A percentile compares a stretch with the other conserved stretches of the same genome.
Conservation (phyloP, 306 rosid species). For the Cucurbita ficifolia region DNA sequence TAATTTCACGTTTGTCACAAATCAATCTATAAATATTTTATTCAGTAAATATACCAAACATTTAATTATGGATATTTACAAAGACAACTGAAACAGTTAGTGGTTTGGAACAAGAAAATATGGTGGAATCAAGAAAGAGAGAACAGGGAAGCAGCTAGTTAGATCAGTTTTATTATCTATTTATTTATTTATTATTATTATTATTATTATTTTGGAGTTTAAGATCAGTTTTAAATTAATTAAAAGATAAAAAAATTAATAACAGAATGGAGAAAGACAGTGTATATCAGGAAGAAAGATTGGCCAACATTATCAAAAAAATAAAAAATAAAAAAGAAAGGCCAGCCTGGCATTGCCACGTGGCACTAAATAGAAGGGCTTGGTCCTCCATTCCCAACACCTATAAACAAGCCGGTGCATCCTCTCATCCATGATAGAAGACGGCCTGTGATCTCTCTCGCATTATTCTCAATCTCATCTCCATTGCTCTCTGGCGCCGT, state of each 20-base stretch:
- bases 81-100: neutral
- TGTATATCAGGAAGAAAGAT: no score
- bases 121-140: neutral
- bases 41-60: no score
- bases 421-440: slow-evolving; percentile 33
- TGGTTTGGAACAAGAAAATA: neutral
- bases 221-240: no score
- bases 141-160: neutral
- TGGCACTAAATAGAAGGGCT: slow-evolving; percentile 6
- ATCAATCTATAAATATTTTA: no score
- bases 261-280: neutral
- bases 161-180: neutral
- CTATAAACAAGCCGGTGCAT: slow-evolving; percentile 35
- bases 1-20: no score
- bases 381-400: slow-evolving; percentile 16
- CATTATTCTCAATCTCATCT: slow-evolving; percentile 12
- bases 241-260: neutral
- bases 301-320: no score
- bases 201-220: no score
- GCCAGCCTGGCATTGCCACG: slow-evolving; percentile 13
- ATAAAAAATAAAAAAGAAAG: neutral
- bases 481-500: neutral
- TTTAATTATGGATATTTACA: neutral
- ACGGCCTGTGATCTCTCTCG: slow-evolving; percentile 5
- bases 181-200: no score